These are phyloP conservation scores for Cladophialophora psammophila DNA, from an alignment of 2,329 filamentous ascomycete genomes.

Conservation along the genomic window DNA sequence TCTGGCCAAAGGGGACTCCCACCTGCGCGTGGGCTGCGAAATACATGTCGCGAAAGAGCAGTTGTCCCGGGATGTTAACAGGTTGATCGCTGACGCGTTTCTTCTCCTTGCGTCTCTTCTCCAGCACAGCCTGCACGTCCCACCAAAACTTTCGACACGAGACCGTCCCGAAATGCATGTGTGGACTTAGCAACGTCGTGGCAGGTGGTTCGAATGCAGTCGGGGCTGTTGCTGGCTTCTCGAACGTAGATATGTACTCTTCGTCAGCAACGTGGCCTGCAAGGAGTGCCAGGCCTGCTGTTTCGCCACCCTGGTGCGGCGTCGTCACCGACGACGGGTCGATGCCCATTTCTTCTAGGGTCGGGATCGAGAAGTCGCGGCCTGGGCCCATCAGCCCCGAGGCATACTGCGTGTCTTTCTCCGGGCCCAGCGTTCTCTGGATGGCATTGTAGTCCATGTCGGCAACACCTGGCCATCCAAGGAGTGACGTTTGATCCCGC, in stretches of 20 bases:
- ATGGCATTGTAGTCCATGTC: slow-evolving; percentile 67
- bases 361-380: slow-evolving; percentile 73
- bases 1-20: slow-evolving; percentile 69
- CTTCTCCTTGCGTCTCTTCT: slow-evolving; percentile 63
- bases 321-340: slow-evolving; percentile 64
- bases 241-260: slow-evolving; percentile 74
- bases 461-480: slow-evolving; percentile 29
- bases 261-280: slow-evolving; percentile 66
- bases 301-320: slow-evolving; percentile 75
- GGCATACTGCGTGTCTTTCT: slow-evolving; percentile 64
- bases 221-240: slow-evolving; percentile 77
- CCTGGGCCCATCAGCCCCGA: slow-evolving; percentile 69
- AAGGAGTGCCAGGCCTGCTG: slow-evolving; percentile 65
- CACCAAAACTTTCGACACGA: slow-evolving; percentile 77
- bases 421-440: slow-evolving; percentile 55
- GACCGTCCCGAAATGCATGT: slow-evolving; percentile 76
- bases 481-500: slow-evolving; percentile 34
- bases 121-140: slow-evolving; percentile 69
- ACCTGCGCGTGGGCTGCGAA: slow-evolving; percentile 77
- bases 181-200: slow-evolving; percentile 75
- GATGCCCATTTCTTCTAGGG: slow-evolving; percentile 74
- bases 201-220: slow-evolving; percentile 75
- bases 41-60: slow-evolving; percentile 84
- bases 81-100: slow-evolving; percentile 66
- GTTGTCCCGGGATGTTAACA: slow-evolving; percentile 73